Conservation (phyloP, 345 rosid species). For the Salix brachista region DNA sequence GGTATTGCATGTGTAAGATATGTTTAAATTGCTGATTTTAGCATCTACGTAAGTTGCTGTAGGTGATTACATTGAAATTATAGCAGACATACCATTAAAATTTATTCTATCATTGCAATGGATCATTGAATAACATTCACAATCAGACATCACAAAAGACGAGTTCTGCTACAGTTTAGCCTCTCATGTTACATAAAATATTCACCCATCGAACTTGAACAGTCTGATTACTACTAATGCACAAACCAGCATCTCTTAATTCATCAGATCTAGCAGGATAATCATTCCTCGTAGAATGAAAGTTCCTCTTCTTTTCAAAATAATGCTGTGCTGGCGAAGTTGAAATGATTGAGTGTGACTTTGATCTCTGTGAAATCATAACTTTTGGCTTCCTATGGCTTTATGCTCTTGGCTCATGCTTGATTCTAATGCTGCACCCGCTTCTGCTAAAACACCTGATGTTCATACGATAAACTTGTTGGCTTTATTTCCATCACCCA, state of each 20-base stretch:
- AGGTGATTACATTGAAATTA: background rate
- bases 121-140: background rate
- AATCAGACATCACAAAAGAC: background rate
- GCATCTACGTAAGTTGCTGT: background rate
- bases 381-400: background rate
- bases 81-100: background rate
- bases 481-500: background rate
- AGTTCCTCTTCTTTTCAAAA: background rate
- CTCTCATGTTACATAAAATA: background rate
- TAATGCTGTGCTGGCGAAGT: background rate
- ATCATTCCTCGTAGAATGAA: background rate
- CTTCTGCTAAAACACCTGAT: background rate
- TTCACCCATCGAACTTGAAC: background rate
- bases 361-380: background rate
- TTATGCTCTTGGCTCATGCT: background rate
- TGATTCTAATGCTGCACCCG: background rate
- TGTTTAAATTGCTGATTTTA: background rate
- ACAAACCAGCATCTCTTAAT: background rate
- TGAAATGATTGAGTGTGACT: background rate
- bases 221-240: background rate
- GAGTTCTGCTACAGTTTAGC: background rate
- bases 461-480: background rate
- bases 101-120: background rate
- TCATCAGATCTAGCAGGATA: background rate
- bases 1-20: conserved; percentile 11